Percentiles rank a stretch among this genome's conserved stretches.
Evolutionary conservation across 192 early-diverging fungal species (phyloP).

Genomic region (Pecoramyces ruminantium): DNA sequence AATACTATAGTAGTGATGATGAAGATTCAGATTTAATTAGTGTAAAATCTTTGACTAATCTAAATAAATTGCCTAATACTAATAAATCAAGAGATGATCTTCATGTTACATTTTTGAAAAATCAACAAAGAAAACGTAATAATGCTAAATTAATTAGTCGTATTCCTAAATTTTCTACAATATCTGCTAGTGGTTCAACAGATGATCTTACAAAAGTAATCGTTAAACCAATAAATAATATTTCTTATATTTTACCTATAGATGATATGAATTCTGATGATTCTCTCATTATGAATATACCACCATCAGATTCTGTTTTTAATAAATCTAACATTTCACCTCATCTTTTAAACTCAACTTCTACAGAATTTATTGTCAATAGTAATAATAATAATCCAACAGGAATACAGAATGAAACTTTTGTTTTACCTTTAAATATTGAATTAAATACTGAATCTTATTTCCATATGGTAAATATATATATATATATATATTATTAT

Average conservation of each 20-base stretch:
- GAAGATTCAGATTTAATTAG: neutral
- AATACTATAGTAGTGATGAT: neutral
- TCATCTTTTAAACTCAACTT: slow-evolving; percentile 10
- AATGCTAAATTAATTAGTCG: neutral
- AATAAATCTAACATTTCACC: slow-evolving; percentile 8
- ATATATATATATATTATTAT: slow-evolving; percentile 42
- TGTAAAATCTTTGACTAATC: neutral
- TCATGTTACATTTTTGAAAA: neutral
- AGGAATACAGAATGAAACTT: neutral
- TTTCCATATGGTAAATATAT: slow-evolving; percentile 32
- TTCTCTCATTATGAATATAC: slow-evolving; percentile 11
- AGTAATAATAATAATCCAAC: slow-evolving; percentile 5
- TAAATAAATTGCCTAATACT: neutral
- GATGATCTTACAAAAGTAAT: neutral
- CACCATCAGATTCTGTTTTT: slow-evolving; percentile 2
- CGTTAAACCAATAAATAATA: neutral
- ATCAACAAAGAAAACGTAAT: neutral
- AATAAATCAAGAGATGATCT: neutral
- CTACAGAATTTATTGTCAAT: slow-evolving; percentile 8
- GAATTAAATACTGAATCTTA: slow-evolving; percentile 48
- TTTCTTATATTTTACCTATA: slow-evolving; percentile 8
- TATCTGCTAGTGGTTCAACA: neutral
- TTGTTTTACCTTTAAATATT: slow-evolving; percentile 10
- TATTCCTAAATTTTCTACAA: neutral
- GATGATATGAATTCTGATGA: slow-evolving; percentile 10